Evolutionary conservation across 2,329 filamentous ascomycete species (phyloP), one percentile per base, ranked within the genome.

Genomic region (Hymenoscyphus occultus): DNA sequence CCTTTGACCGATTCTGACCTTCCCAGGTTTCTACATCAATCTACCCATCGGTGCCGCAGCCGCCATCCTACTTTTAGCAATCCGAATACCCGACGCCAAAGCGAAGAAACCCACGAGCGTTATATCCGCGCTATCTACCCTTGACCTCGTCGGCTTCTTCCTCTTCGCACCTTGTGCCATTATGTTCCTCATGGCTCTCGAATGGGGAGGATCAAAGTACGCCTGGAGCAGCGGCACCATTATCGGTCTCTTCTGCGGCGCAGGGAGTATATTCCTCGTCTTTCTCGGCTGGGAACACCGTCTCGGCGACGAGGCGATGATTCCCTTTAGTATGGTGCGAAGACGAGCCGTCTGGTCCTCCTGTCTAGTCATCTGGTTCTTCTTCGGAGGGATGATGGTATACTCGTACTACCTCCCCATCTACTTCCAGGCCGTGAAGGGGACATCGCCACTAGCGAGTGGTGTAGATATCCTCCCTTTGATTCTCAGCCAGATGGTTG

Each of bases 41-140:
- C 70, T 80, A 1, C 79, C 78, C 0, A 72, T 79, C 56, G 77
- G 78, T 10, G 76, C 72, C 19, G 61, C 73, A 2, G 73, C 74
- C 5, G 70, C 73, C 40, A 31, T 71, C 4, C 65, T 76, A 32
- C 51, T 78, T 13, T 67, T 80, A 65, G 73, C 76, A 64, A 76
- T 81, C 68, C 68, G 74, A 31, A 71, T 69, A 68, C 16, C 77
- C 76, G 9, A 67, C 65, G 14, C 12, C 14, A 2, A 16, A 42
- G 19, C 28, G 6, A 42, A 22, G 13, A 45, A 32, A 13, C 28
- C 3, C 28, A 10, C 3, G 31, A 58, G 22, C 10, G 12, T 14
- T 39, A 32, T 32, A 6, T 32, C 22, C 9, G 28, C 31, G 3
- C 10, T 58, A 32, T 39, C 3, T 2, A 58, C 22, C 2, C 67